Percentiles rank a stretch among this genome's conserved stretches.
Evolutionary conservation across 805 yeast species (phyloP).

Genomic region (Ogataea degrootiae): DNA sequence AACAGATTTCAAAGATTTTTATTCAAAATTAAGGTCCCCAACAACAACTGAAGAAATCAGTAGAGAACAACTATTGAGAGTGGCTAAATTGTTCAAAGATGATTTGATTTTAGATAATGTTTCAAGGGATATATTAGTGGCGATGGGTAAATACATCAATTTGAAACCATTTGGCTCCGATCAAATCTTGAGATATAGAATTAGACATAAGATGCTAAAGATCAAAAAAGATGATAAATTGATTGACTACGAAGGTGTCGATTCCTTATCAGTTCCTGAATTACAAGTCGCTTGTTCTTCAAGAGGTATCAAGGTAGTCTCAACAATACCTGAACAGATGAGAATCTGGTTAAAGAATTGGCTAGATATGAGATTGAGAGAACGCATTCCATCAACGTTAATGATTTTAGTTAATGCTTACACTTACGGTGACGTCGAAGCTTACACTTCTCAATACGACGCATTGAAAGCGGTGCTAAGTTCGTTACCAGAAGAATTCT

Average conservation of each 20-base stretch:
- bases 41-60: slow-evolving; percentile 47
- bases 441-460: slow-evolving; percentile 58
- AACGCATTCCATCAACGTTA: slow-evolving; percentile 85
- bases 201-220: slow-evolving; percentile 80
- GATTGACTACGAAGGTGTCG: slow-evolving; percentile 91
- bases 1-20: slow-evolving; percentile 70
- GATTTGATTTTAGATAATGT: slow-evolving; percentile 90
- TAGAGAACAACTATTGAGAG: slow-evolving; percentile 65
- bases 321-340: slow-evolving; percentile 73
- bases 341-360: slow-evolving; percentile 75
- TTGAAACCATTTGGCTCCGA: slow-evolving; percentile 91
- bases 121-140: slow-evolving; percentile 85
- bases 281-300: slow-evolving; percentile 86
- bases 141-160: slow-evolving; percentile 88
- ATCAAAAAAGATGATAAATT: slow-evolving; percentile 88
- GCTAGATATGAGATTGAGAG: slow-evolving; percentile 82
- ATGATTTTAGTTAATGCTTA: slow-evolving; percentile 81
- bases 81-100: slow-evolving; percentile 88
- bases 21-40: slow-evolving; percentile 60
- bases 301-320: slow-evolving; percentile 81
- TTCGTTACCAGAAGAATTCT: slow-evolving; percentile 91
- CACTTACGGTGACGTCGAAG: slow-evolving; percentile 70
- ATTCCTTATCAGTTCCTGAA: slow-evolving; percentile 72
- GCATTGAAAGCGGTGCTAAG: slow-evolving; percentile 83
- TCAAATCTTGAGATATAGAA: slow-evolving; percentile 81